phyloP scores from a whole-genome alignment of 176 grass and related monocot species.

The Lolium perenne region DNA sequence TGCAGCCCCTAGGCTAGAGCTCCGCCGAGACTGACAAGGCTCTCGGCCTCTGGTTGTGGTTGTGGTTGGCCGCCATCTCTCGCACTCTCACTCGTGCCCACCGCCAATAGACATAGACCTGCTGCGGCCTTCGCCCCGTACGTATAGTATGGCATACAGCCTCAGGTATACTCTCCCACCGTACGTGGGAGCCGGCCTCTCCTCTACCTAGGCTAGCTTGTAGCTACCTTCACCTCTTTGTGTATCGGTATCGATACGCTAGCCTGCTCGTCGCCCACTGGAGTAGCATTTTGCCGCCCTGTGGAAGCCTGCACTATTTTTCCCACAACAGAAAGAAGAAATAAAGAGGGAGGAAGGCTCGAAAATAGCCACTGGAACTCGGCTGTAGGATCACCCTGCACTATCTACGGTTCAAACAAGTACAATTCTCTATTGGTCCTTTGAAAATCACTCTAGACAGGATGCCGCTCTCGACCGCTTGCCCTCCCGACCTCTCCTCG shows the following conservation, averaged over 20 bases:
- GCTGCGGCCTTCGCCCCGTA: neutral
- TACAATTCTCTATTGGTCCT: too few species aligned
- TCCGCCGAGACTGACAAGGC: too few species aligned
- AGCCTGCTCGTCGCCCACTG: neutral
- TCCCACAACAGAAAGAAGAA: neutral
- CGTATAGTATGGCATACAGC: neutral
- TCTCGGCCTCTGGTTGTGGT: neutral
- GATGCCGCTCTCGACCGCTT: too few species aligned
- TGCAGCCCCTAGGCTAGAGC: neutral
- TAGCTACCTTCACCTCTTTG: too few species aligned
- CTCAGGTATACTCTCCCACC: neutral
- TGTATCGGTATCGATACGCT: neutral
- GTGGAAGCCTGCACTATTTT: neutral
- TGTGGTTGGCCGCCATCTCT: too few species aligned
- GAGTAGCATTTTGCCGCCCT: neutral
- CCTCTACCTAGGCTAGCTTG: neutral
- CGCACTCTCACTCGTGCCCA: neutral
- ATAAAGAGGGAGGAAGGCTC: too few species aligned
- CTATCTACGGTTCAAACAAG: too few species aligned
- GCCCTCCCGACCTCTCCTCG: too few species aligned
- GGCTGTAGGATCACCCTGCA: too few species aligned
- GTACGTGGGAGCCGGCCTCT: neutral
- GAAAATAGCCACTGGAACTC: too few species aligned
- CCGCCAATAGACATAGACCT: neutral
- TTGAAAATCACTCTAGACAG: too few species aligned